A percentile compares a stretch with the other conserved stretches of the same genome.
Evolutionary conservation across 805 yeast genomes (phyloP).

Genomic region (Ogataea nitratoaversa): DNA sequence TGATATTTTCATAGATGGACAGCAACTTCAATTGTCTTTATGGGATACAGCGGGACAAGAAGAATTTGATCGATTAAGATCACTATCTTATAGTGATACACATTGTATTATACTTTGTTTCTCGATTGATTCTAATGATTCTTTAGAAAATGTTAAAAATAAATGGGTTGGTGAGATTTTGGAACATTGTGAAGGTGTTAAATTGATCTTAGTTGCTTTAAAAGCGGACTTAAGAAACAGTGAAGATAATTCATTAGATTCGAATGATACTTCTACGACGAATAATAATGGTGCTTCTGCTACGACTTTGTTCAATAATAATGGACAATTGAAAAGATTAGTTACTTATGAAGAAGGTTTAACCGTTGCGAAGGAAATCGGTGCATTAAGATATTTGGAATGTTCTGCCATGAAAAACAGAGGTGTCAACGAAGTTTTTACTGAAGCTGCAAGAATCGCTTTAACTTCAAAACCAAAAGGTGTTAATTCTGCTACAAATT

Average conservation of each 20-base stretch:
- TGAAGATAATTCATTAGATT: conserved; percentile 35
- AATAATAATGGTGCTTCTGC: conserved; percentile 21
- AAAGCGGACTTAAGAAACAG: conserved; percentile 86
- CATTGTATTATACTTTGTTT: conserved; percentile 97
- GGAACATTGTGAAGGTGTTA: conserved; percentile 96
- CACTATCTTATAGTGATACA: conserved; percentile 90
- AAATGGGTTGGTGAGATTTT: conserved; percentile 97
- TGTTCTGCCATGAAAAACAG: conserved; percentile 95
- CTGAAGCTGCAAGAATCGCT: conserved; percentile 98
- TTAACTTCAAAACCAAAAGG: conserved; percentile 85
- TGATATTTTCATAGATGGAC: conserved; percentile 92
- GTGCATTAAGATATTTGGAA: conserved; percentile 91
- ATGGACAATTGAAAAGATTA: conserved; percentile 39
- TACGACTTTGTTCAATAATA: conserved; percentile 18
- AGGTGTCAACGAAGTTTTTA: conserved; percentile 98
- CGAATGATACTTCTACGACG: conserved; percentile 7
- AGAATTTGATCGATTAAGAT: conserved; percentile 91
- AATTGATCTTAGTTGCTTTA: conserved; percentile 86
- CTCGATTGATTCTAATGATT: conserved; percentile 89
- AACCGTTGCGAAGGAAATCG: conserved; percentile 85
- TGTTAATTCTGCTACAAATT: conserved; percentile 43
- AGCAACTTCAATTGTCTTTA: conserved; percentile 83
- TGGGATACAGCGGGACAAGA: conserved; percentile 99
- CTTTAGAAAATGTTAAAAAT: conserved; percentile 88
- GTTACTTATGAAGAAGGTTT: conserved; percentile 92